Evolutionary conservation across 2,329 filamentous ascomycete species (phyloP).

Genomic region (Podosphaera aphanis): DNA sequence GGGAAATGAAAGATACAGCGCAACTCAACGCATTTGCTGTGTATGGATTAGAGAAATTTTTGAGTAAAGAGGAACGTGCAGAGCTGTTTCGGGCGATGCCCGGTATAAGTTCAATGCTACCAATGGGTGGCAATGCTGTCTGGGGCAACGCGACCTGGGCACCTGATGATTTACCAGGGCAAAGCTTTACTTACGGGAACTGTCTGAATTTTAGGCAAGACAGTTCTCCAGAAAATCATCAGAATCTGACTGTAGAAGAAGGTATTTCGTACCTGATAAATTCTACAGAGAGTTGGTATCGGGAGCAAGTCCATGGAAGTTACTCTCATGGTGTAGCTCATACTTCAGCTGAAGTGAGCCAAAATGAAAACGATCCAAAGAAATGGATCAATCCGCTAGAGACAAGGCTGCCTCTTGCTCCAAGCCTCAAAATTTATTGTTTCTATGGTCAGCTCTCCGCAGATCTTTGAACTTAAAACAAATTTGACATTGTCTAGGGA

Average conservation of each 20-base stretch:
- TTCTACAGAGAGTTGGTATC: constrained; percentile 69
- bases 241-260: constrained; percentile 62
- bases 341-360: constrained; percentile 55
- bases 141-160: constrained; percentile 81
- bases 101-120: constrained; percentile 87
- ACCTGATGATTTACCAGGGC: constrained; percentile 59
- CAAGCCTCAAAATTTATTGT: constrained; percentile 82
- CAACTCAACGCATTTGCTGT: constrained; percentile 92
- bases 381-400: constrained; percentile 96
- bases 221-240: constrained; percentile 38
- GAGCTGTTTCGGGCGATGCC: constrained; percentile 96
- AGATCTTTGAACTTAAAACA: background rate
- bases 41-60: constrained; percentile 86
- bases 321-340: constrained; percentile 82
- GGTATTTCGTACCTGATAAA: constrained; percentile 57
- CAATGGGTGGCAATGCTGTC: constrained; percentile 77
- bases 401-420: constrained; percentile 63
- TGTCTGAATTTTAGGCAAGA: constrained; percentile 62
- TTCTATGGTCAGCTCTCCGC: constrained; percentile 45
- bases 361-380: constrained; percentile 47
- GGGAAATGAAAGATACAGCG: constrained; percentile 95
- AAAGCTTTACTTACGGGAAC: constrained; percentile 52
- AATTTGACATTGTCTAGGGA: constrained; percentile 19
- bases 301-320: constrained; percentile 41
- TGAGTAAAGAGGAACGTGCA: constrained; percentile 70